Evolutionary conservation across 352 stramenopile genomes (phyloP).

Genomic region (Phytophthora rubi): DNA sequence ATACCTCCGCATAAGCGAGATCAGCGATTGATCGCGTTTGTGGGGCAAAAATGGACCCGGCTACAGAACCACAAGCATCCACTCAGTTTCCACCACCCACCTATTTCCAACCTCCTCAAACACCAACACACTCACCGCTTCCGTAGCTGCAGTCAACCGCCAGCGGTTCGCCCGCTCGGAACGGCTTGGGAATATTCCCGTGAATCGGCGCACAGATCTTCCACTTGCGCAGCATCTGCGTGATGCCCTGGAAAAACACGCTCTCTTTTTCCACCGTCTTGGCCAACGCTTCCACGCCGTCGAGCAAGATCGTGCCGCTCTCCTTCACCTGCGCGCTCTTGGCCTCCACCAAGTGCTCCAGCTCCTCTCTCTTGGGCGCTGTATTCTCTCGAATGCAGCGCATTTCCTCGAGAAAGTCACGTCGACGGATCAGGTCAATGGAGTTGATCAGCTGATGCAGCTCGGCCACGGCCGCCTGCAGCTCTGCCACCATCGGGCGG

Average conservation of each 20-base stretch:
- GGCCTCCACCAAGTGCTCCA: slow-evolving; percentile 80
- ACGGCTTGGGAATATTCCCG: slow-evolving; percentile 88
- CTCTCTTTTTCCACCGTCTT: slow-evolving; percentile 82
- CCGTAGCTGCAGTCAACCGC: slow-evolving; percentile 87
- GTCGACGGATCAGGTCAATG: slow-evolving; percentile 82
- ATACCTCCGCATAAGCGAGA: slow-evolving; percentile 82
- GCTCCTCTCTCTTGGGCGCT: slow-evolving; percentile 77
- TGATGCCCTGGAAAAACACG: slow-evolving; percentile 84
- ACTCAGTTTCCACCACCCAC: slow-evolving; percentile 4
- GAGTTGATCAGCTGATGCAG: slow-evolving; percentile 89
- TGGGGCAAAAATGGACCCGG: slow-evolving; percentile 76
- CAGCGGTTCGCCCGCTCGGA: slow-evolving; percentile 80
- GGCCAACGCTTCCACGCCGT: slow-evolving; percentile 73
- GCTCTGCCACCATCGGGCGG: slow-evolving; percentile 81
- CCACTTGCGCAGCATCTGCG: slow-evolving; percentile 83
- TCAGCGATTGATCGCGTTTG: slow-evolving; percentile 79
- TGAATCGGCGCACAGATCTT: slow-evolving; percentile 88
- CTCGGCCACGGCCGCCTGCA: slow-evolving; percentile 79
- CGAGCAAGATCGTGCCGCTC: slow-evolving; percentile 72
- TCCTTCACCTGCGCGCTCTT: slow-evolving; percentile 83
- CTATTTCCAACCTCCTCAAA: background rate
- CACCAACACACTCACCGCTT: slow-evolving; percentile 52
- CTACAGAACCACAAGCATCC: slow-evolving; percentile 34
- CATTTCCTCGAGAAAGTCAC: slow-evolving; percentile 87
- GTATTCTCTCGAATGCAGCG: slow-evolving; percentile 88